phyloP scores from a whole-genome alignment of 371 early-diverging fungal genomes.

The Blastocladiella emersonii region DNA sequence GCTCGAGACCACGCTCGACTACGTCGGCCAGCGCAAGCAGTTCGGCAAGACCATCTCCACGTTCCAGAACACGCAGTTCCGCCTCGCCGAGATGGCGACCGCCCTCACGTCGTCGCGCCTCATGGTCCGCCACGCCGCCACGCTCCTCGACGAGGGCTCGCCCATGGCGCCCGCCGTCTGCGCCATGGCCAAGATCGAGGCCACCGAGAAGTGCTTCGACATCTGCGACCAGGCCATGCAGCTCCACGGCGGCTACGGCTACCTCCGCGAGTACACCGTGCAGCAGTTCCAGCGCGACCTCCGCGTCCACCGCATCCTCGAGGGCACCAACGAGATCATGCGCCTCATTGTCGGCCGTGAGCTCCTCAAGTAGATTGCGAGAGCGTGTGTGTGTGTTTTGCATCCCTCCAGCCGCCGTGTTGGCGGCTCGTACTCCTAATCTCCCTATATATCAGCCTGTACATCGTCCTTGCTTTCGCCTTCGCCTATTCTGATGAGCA shows the following conservation, averaged over 20 bases:
- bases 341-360: conserved; percentile 28
- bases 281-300: conserved; percentile 42
- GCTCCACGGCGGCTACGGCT: conserved; percentile 46
- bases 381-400: no score
- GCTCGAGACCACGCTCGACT: conserved; percentile 33
- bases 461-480: no score
- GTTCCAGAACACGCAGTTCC: conserved; percentile 40
- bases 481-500: no score
- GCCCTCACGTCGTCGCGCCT: conserved; percentile 29
- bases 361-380: conserved; percentile 12
- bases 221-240: conserved; percentile 18
- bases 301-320: conserved; percentile 46
- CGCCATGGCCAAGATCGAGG: conserved; percentile 37
- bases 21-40: conserved; percentile 39
- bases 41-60: conserved; percentile 27
- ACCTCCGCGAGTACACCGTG: conserved; percentile 46
- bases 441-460: no score
- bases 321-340: conserved; percentile 49
- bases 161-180: conserved; percentile 22
- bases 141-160: conserved; percentile 25
- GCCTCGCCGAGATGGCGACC: conserved; percentile 45
- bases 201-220: conserved; percentile 38
- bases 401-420: no score
- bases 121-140: conserved; percentile 41
- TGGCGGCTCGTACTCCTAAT: no score